phyloP scores from a whole-genome alignment of 2,329 filamentous ascomycete genomes.

The Lachnellula subtilissima region DNA sequence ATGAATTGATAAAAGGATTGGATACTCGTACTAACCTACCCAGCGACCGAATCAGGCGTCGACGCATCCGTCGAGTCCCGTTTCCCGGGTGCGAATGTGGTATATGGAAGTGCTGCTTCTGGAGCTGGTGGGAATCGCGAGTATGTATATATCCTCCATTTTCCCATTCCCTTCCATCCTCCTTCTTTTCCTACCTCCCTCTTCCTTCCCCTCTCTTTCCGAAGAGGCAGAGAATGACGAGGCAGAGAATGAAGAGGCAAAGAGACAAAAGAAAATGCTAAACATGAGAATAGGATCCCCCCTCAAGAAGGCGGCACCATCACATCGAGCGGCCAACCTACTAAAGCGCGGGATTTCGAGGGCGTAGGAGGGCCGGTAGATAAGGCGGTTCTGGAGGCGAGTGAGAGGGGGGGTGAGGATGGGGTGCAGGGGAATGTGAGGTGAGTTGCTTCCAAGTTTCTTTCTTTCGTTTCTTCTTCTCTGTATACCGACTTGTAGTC shows the following conservation, averaged over 20 bases:
- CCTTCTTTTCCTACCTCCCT: background rate
- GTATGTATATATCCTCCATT: background rate
- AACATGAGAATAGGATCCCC: slow-evolving; percentile 32
- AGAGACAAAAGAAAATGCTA: background rate
- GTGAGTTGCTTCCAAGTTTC: background rate
- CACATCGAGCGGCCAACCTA: slow-evolving; percentile 31
- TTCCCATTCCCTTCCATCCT: background rate
- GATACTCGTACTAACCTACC: background rate
- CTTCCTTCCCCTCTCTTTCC: background rate
- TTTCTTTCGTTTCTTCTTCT: background rate
- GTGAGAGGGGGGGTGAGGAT: slow-evolving; percentile 28
- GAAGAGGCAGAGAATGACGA: background rate
- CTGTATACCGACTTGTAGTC: too few relatives aligned
- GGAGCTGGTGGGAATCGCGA: slow-evolving; percentile 43
- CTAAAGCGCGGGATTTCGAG: slow-evolving; percentile 45
- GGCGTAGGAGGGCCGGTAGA: slow-evolving; percentile 44
- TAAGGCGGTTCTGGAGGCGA: slow-evolving; percentile 35
- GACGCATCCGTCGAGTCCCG: slow-evolving; percentile 36
- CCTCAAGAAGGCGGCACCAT: slow-evolving; percentile 41
- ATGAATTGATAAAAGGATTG: background rate
- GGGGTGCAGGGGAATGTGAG: background rate
- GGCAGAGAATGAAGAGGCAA: background rate
- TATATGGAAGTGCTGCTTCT: slow-evolving; percentile 38
- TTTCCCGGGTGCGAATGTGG: slow-evolving; percentile 42
- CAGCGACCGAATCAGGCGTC: slow-evolving; percentile 44